Conservation (phyloP, 768 basidiomycete genomes). For the Tephrocybe sp. region DNA sequence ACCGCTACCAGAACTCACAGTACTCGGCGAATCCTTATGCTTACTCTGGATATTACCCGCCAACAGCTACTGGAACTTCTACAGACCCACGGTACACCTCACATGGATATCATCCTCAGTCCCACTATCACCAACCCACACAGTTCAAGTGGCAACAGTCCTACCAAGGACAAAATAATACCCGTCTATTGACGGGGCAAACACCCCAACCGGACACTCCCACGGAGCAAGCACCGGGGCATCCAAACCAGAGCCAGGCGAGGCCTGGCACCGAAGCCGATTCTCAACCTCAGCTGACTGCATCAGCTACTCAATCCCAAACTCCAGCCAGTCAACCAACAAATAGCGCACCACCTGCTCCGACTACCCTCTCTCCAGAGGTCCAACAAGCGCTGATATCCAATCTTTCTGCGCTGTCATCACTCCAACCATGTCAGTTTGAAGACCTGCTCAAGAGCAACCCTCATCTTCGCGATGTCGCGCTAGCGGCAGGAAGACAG, state of each 20-base stretch:
- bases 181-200: background rate
- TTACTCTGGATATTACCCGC: conserved; percentile 28
- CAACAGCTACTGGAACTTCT: conserved; percentile 4
- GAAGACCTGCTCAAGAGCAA: conserved; percentile 36
- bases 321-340: background rate
- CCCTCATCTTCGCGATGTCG: conserved; percentile 35
- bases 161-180: conserved; percentile 24
- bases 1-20: conserved; percentile 29
- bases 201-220: conserved; percentile 3
- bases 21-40: conserved; percentile 25
- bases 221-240: background rate
- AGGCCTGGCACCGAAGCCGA: background rate
- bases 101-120: conserved; percentile 21
- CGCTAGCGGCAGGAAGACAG: conserved; percentile 31
- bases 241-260: conserved; percentile 1
- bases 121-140: conserved; percentile 20
- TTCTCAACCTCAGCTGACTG: background rate
- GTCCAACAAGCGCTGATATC: conserved; percentile 15
- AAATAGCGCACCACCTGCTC: background rate
- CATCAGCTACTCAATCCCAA: background rate
- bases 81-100: conserved; percentile 23
- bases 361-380: conserved; percentile 1
- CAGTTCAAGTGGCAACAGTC: conserved; percentile 34
- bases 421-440: conserved; percentile 35
- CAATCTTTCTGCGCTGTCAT: conserved; percentile 30